phyloP scores from a whole-genome alignment of 2,329 filamentous ascomycete species.

The Fusarium decemcellulare region DNA sequence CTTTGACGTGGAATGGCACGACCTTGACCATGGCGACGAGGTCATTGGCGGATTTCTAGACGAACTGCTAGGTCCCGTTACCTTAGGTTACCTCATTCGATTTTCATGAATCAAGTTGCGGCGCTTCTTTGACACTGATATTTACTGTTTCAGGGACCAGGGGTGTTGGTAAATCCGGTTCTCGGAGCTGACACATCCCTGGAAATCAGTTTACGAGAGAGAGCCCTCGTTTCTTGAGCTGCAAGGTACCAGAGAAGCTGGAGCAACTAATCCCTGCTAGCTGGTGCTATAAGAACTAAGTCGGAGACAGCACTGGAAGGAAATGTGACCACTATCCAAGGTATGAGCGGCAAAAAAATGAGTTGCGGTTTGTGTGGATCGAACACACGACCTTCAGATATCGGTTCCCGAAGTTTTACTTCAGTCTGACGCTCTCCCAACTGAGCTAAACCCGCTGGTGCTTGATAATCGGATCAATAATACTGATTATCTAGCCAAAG shows the following conservation, averaged over 20 bases:
- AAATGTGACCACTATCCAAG: too few species aligned
- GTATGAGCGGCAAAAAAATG: conserved; percentile 11
- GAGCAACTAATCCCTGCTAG: too few species aligned
- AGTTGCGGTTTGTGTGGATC: conserved; percentile 49
- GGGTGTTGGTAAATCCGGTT: neutral
- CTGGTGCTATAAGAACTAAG: too few species aligned
- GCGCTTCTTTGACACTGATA: conserved; percentile 4
- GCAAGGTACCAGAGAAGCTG: too few species aligned
- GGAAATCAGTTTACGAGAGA: neutral
- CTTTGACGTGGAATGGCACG: conserved; percentile 21
- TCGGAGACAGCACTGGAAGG: too few species aligned
- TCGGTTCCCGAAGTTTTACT: conserved; percentile 42
- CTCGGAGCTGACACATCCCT: neutral
- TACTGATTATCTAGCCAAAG: neutral
- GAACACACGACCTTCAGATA: conserved; percentile 51
- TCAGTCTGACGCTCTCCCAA: conserved; percentile 49
- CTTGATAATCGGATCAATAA: neutral
- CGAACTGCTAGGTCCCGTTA: conserved; percentile 15
- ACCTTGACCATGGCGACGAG: neutral
- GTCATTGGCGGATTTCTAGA: conserved; percentile 24
- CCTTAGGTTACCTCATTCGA: neutral
- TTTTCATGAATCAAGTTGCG: conserved; percentile 8
- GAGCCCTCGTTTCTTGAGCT: neutral
- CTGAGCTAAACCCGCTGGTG: conserved; percentile 49
- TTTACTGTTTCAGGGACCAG: conserved; percentile 8